Evolutionary conservation across 2,329 filamentous ascomycete genomes (phyloP).

Genomic region (Lojkania enalia): DNA sequence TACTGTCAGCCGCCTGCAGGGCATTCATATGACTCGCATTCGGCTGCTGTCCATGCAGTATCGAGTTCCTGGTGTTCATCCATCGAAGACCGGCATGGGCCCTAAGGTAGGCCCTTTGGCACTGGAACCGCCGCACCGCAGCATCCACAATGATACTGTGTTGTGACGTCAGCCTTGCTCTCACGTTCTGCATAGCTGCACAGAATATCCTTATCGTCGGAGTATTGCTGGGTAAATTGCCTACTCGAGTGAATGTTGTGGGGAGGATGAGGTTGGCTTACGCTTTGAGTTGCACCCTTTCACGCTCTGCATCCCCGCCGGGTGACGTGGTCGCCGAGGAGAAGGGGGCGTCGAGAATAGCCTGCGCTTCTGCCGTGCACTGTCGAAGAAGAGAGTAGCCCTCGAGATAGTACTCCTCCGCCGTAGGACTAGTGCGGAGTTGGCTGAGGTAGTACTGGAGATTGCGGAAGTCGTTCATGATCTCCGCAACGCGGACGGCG

Average conservation of each 20-base stretch:
- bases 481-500: slow-evolving; percentile 64
- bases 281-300: slow-evolving; percentile 61
- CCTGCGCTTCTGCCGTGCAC: slow-evolving; percentile 58
- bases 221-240: not conserved
- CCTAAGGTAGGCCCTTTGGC: slow-evolving; percentile 63
- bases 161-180: slow-evolving; percentile 24
- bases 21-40: slow-evolving; percentile 52
- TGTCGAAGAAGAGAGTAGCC: slow-evolving; percentile 62
- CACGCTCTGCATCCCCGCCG: slow-evolving; percentile 54
- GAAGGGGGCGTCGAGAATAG: slow-evolving; percentile 59
- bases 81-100: slow-evolving; percentile 62
- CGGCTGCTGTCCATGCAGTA: slow-evolving; percentile 56
- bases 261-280: slow-evolving; percentile 38
- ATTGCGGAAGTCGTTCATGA: slow-evolving; percentile 67
- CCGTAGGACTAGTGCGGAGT: slow-evolving; percentile 54
- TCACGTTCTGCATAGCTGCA: not conserved
- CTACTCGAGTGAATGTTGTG: not conserved
- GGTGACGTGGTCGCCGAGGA: slow-evolving; percentile 47
- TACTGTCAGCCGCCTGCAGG: slow-evolving; percentile 53
- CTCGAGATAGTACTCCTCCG: slow-evolving; percentile 61
- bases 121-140: slow-evolving; percentile 62
- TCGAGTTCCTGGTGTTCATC: slow-evolving; percentile 57
- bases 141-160: slow-evolving; percentile 63
- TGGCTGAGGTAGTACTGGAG: slow-evolving; percentile 62
- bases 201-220: slow-evolving; percentile 1